These are phyloP conservation scores for Salix brachista DNA, from an alignment of 345 rosid genomes.

Conservation along the genomic window DNA sequence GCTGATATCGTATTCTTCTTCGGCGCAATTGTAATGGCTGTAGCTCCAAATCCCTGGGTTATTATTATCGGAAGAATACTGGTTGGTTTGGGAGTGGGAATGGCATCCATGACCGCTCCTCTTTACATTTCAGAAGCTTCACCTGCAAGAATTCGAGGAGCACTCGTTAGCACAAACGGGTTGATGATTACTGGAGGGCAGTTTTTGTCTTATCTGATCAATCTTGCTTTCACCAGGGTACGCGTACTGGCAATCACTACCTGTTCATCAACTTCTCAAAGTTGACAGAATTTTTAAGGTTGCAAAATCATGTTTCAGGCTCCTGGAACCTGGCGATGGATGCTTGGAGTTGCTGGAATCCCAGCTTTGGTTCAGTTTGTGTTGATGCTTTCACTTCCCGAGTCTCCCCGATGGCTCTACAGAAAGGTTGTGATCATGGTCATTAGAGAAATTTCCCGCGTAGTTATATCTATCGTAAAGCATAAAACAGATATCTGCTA, in stretches of 20 bases:
- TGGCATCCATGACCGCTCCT: constrained; percentile 95
- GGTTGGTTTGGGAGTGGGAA: constrained; percentile 89
- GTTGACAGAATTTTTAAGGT: background rate
- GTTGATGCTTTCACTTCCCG: constrained; percentile 66
- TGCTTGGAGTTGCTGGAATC: constrained; percentile 74
- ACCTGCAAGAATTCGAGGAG: constrained; percentile 80
- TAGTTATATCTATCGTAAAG: background rate
- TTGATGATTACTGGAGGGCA: constrained; percentile 84
- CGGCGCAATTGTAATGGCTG: constrained; percentile 67
- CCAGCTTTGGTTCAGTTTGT: constrained; percentile 63
- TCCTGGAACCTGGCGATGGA: constrained; percentile 85
- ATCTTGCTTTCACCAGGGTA: constrained; percentile 69
- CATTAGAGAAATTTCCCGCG: background rate
- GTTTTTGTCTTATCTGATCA: constrained; percentile 73
- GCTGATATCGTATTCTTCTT: constrained; percentile 67
- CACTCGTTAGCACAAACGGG: constrained; percentile 80
- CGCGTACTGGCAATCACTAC: no score
- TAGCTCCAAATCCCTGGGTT: constrained; percentile 75
- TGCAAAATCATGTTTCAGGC: background rate
- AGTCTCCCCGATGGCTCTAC: constrained; percentile 87
- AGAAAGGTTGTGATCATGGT: constrained; percentile 28
- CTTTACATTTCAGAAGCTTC: constrained; percentile 88
- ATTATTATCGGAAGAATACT: constrained; percentile 67
- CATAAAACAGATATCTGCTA: background rate
- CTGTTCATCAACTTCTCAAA: background rate